Evolutionary conservation across 2,329 filamentous ascomycete genomes (phyloP).

Genomic region (Cytospora mali): DNA sequence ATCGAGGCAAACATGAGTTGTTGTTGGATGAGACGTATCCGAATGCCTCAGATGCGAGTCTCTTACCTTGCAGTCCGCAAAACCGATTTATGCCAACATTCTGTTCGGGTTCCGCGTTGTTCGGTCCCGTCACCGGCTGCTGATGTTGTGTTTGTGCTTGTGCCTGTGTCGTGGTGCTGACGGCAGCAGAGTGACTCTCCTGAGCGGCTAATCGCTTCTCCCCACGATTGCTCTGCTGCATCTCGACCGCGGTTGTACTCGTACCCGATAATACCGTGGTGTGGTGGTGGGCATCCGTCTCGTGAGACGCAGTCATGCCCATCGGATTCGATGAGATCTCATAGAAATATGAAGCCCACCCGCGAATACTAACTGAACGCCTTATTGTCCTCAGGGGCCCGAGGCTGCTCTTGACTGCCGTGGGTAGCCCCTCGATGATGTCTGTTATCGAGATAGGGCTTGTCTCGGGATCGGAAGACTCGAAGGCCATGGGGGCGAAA

Average conservation of each 20-base stretch:
- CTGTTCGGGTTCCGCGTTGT: slow-evolving; percentile 3
- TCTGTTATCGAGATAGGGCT: slow-evolving; percentile 10
- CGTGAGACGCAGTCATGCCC: slow-evolving; percentile 10
- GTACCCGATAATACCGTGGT: slow-evolving; percentile 15
- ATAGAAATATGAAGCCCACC: slow-evolving; percentile 24
- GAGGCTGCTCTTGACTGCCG: slow-evolving; percentile 24
- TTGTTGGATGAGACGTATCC: not conserved
- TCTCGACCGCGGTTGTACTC: slow-evolving; percentile 17
- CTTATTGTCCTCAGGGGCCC: slow-evolving; percentile 22
- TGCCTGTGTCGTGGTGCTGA: not conserved
- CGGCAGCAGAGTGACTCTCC: not conserved
- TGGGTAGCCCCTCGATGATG: slow-evolving; percentile 22
- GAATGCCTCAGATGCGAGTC: not conserved
- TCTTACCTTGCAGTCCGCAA: slow-evolving; percentile 29
- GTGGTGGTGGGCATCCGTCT: not conserved
- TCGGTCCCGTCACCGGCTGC: not conserved
- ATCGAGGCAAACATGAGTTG: not conserved
- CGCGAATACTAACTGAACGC: slow-evolving; percentile 24
- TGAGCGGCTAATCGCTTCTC: slow-evolving; percentile 5
- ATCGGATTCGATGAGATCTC: slow-evolving; percentile 19
- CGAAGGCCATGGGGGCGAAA: slow-evolving; percentile 15
- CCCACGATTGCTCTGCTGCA: slow-evolving; percentile 20
- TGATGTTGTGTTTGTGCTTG: not conserved
- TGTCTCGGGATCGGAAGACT: slow-evolving; percentile 1
- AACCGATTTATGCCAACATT: slow-evolving; percentile 28